Conservation (phyloP, 1,139 yeast genomes). For the Saccharomyces hybrid region DNA sequence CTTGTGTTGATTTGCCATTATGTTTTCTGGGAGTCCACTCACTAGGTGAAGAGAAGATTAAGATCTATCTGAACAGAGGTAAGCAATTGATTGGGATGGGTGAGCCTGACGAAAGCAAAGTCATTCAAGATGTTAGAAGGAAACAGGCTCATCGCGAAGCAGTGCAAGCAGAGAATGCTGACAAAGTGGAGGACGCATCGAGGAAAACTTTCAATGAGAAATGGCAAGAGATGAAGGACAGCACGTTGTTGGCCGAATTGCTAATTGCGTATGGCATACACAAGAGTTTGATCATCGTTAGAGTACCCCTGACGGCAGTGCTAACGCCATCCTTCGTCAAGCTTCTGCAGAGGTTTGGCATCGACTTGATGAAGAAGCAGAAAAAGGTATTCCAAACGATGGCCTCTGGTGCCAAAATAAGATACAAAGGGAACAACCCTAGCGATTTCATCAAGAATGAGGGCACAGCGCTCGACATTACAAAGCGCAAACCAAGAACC, state of each 20-base stretch:
- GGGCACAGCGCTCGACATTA: constrained; percentile 6
- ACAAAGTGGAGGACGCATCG: constrained; percentile 14
- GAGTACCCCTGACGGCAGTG: constrained; percentile 89
- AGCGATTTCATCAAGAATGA: constrained; percentile 22
- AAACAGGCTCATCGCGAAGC: constrained; percentile 11
- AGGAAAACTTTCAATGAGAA: constrained; percentile 12
- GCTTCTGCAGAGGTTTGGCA: constrained; percentile 66
- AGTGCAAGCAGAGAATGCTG: constrained; percentile 1
- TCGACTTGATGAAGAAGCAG: constrained; percentile 36
- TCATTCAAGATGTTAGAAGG: constrained; percentile 22
- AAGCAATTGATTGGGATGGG: constrained; percentile 57
- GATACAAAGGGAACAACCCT: constrained; percentile 26
- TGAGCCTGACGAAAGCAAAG: constrained; percentile 32
- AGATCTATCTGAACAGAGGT: constrained; percentile 52
- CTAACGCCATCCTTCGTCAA: constrained; percentile 76
- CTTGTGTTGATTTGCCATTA: constrained; percentile 70
- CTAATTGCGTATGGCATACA: constrained; percentile 91
- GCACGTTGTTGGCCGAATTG: constrained; percentile 58
- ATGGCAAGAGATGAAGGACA: constrained; percentile 23
- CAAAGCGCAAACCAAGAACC: constrained; percentile 12
- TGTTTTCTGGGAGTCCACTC: constrained; percentile 79
- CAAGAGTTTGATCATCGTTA: constrained; percentile 66
- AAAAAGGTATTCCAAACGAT: constrained; percentile 25
- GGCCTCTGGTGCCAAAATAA: constrained; percentile 20
- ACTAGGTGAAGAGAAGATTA: constrained; percentile 73